Conservation (phyloP, 441 rosid species). For the Jatropha podagrica region DNA sequence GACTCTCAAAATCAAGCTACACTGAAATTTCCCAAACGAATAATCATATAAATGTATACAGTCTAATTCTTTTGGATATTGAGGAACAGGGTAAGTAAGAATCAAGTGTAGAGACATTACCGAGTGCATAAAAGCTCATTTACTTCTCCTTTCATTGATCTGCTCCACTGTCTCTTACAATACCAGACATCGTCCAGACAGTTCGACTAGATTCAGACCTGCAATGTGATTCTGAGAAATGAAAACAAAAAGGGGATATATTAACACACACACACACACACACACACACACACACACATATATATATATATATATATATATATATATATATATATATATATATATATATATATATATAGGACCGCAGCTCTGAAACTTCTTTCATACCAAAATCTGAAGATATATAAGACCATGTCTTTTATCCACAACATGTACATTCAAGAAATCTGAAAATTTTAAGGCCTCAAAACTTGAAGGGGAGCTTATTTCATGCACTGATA, state of each 20-base stretch:
- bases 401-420: background rate
- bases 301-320: background rate
- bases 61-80: background rate
- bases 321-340: background rate
- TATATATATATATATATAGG: background rate
- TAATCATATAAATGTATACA: background rate
- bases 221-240: background rate
- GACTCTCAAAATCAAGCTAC: background rate
- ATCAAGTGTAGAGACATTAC: background rate
- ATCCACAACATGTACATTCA: background rate
- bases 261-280: no score
- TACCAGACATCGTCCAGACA: background rate
- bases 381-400: background rate
- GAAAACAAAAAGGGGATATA: background rate
- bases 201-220: background rate
- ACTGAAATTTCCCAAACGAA: background rate
- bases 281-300: no score
- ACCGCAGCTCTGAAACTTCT: background rate
- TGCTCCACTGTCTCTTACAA: background rate
- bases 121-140: background rate
- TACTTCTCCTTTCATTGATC: background rate
- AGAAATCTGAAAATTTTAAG: background rate
- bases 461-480: background rate
- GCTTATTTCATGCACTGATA: background rate
- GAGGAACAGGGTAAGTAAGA: background rate